These are phyloP conservation scores for Pseudogymnoascus sp. DNA, from an alignment of 2,329 filamentous ascomycete species.

Conservation along the genomic window DNA sequence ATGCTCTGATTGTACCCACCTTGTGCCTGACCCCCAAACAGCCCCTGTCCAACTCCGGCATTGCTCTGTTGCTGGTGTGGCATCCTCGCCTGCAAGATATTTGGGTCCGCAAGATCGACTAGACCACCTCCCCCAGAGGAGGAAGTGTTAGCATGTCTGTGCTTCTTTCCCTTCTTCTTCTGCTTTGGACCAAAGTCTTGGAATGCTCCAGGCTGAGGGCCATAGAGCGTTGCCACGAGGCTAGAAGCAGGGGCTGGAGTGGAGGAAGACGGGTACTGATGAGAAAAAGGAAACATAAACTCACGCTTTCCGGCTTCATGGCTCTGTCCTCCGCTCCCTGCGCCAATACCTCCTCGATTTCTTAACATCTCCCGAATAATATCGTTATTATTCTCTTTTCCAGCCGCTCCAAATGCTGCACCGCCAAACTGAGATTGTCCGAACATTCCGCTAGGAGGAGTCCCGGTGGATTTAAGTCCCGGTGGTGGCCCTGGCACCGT, in stretches of 20 bases:
- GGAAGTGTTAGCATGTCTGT: constrained; percentile 99
- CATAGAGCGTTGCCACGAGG: constrained; percentile 87
- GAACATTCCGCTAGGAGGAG: constrained; percentile 87
- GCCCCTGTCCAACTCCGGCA: constrained; percentile 77
- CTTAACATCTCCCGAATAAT: constrained; percentile 78
- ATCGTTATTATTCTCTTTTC: constrained; percentile 67
- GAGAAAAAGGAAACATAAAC: constrained; percentile 90
- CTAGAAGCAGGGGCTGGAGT: constrained; percentile 82
- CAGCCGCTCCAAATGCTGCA: constrained; percentile 52
- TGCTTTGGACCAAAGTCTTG: constrained; percentile 93
- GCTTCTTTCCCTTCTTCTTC: constrained; percentile 99
- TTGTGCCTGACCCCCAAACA: constrained; percentile 83
- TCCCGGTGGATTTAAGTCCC: constrained; percentile 89
- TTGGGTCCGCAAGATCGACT: constrained; percentile 99
- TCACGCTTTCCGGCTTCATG: constrained; percentile 95
- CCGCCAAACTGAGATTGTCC: constrained; percentile 82
- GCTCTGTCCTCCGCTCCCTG: constrained; percentile 58
- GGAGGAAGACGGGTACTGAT: constrained; percentile 76
- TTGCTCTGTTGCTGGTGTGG: constrained; percentile 78
- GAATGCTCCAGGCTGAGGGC: constrained; percentile 74
- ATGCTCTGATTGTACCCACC: constrained; percentile 88
- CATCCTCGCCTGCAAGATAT: constrained; percentile 96
- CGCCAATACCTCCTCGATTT: constrained; percentile 48
- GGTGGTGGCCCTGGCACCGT: constrained; percentile 90
- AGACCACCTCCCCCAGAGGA: constrained; percentile 98